Evolutionary conservation across 805 yeast genomes (phyloP), one percentile per base, ranked within the genome.

Genomic region (Suhomyces canberraensis): DNA sequence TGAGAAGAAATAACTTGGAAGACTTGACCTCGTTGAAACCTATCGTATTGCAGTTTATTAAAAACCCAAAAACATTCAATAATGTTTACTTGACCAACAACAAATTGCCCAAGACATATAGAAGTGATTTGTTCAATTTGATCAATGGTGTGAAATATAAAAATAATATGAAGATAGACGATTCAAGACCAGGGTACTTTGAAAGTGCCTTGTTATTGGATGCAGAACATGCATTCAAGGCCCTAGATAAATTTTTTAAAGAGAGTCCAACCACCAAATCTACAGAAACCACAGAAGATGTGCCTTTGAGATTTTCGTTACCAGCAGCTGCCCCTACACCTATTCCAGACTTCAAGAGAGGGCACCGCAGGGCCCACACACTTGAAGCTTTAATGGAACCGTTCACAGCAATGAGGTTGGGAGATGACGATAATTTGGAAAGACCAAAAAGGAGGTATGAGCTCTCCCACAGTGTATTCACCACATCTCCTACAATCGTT

Each of bases 111-210:
- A 77, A 58, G 63, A 71, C 46, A 14, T 76, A 73, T 45, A 52
- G 84, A 40, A 66, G 69, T 13, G 81, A 78, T 30, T 50, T 78
- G 11, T 78, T 78, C 57, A 77, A 78, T 52, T 53, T 78, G 34
- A 63, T 75, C 45, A 76, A 76, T 48, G 81, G 81, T 7, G 71
- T 74, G 26, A 68, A 64, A 39, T 70, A 69, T 40, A 61, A 63
- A 16, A 75, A 75, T 44, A 50, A 50, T 6, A 50, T 78, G 40
- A 73, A 73, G 45, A 72, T 78, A 25, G 83, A 78, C 51, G 82
- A 79, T 29, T 75, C 81, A 3, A 54, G 73, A 36, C 83, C 84
- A 0, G 82, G 83, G 1, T 75, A 78, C 37, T 75, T 78, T 56
- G 84, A 78, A 55, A 66, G 75, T 15, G 72, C 82, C 21, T 51